Base-by-base conservation (phyloP, 1,139 yeast species). In the Pichia sp. region DNA sequence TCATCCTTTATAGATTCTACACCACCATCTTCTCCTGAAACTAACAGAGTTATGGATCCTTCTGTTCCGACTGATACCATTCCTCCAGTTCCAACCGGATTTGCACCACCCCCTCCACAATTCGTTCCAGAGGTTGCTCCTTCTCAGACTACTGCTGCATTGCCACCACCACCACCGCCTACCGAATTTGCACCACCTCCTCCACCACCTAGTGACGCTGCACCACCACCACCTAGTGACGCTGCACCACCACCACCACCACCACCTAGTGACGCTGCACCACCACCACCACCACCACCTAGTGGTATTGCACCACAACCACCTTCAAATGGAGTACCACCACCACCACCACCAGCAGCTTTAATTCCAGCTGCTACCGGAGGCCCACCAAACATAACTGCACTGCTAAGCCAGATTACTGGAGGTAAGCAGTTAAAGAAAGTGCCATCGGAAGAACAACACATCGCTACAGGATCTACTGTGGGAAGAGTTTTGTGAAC, bases 401-500 rank as follows among this genome's bases (percentile, higher is more conserved):
- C 55, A 4, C 62, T 75, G 37, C 61, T 75, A 38, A 75, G 77
- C 3, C 77, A 75, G 53, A 75, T 75, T 38, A 64, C 64, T 6
- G 63, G 69, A 1, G 81, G 81, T 6, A 65, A 60, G 31, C 43
- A 67, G 2, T 66, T 75, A 50, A 70, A 62, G 44, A 74, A 63
- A 52, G 80, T 75, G 3, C 66, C 64, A 44, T 71, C 68, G 4
- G 55, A 60, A 28, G 67, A 72, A 46, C 66, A 74, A 54, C 67
- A 68, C 39, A 62, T 72, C 41, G 63, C 70, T 8, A 68, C 64
- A 35, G 71, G 74, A 10, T 67, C 72, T 15, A 58, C 62, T 5
- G 78, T 71, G 14, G 80, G 81, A 9, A 66, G 63, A 52, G 80
- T 75, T 5, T 55, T 56, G 33, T 24, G 24, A 10, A 19, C 12